A percentile compares a stretch with the other conserved stretches of the same genome.
phyloP scores from a whole-genome alignment of 1,139 yeast species.

The Hemisphaericaspora lyxosophila region DNA sequence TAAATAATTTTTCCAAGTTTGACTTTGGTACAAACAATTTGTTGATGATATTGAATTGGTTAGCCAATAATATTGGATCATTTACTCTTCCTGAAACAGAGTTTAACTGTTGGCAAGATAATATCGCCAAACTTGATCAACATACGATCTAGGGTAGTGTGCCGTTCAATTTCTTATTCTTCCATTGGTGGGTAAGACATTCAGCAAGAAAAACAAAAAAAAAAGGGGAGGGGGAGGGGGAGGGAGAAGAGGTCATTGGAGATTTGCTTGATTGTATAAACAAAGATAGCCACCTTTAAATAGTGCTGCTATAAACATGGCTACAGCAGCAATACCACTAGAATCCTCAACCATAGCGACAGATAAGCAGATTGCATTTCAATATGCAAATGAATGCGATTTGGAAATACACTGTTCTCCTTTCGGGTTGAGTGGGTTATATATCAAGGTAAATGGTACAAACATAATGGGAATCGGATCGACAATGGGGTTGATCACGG shows the following conservation, averaged over 20 bases:
- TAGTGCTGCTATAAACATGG: too few relatives aligned
- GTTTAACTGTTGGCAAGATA: constrained; percentile 19
- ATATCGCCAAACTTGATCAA: too few relatives aligned
- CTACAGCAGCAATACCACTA: constrained; percentile 4
- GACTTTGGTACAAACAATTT: constrained; percentile 20
- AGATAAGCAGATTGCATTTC: constrained; percentile 33
- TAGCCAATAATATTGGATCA: constrained; percentile 27
- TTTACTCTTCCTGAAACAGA: constrained; percentile 21
- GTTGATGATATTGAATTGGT: constrained; percentile 28
- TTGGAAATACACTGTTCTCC: constrained; percentile 60
- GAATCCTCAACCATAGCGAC: neutral
- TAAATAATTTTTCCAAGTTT: constrained; percentile 20
- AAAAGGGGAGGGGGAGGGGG: too few relatives aligned
- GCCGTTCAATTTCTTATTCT: too few relatives aligned
- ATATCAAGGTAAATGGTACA: constrained; percentile 52
- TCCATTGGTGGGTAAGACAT: too few relatives aligned
- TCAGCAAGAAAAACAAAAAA: too few relatives aligned
- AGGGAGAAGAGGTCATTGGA: too few relatives aligned
- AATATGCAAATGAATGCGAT: constrained; percentile 53
- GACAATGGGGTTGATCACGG: constrained; percentile 58
- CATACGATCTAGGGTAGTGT: too few relatives aligned
- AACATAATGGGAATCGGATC: constrained; percentile 57
- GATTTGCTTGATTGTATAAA: too few relatives aligned
- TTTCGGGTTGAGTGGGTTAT: constrained; percentile 56
- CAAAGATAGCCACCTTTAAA: too few relatives aligned